Percentiles rank a stretch among this genome's conserved stretches.
Conservation (phyloP, 2,329 filamentous ascomycete species). For the Cladophialophora psammophila region DNA sequence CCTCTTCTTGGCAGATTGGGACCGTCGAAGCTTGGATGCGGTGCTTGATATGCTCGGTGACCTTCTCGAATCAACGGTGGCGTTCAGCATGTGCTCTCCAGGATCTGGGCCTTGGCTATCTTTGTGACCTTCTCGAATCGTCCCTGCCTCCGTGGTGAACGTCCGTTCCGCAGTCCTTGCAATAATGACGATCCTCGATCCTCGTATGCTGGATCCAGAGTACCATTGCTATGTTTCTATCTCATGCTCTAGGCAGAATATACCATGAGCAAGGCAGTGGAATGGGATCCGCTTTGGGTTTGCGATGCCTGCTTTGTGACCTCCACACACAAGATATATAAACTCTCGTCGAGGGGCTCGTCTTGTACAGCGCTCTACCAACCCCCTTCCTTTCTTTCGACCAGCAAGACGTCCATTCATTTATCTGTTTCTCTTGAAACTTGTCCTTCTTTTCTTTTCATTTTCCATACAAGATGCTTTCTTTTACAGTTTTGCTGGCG, state of each 20-base stretch:
- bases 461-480: constrained; percentile 32
- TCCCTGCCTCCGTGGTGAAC: constrained; percentile 23
- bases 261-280: constrained; percentile 1
- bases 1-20: constrained; percentile 22
- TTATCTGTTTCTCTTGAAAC: constrained; percentile 15
- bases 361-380: constrained; percentile 18
- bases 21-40: constrained; percentile 18
- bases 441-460: constrained; percentile 21
- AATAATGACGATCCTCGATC: constrained; percentile 30
- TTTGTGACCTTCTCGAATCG: constrained; percentile 32
- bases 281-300: constrained; percentile 16
- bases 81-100: constrained; percentile 7
- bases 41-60: constrained; percentile 17
- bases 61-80: constrained; percentile 33
- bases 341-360: constrained; percentile 17
- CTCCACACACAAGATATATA: constrained; percentile 29
- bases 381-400: constrained; percentile 29
- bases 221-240: constrained; percentile 20
- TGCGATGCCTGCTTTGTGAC: neutral
- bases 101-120: constrained; percentile 1
- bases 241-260: constrained; percentile 9
- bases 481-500: constrained; percentile 32
- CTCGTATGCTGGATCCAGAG: constrained; percentile 25
- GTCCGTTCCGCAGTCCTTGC: constrained; percentile 23
- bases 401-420: constrained; percentile 25